phyloP scores from a whole-genome alignment of 768 basidiomycete genomes.

The Termitomyces sp. region DNA sequence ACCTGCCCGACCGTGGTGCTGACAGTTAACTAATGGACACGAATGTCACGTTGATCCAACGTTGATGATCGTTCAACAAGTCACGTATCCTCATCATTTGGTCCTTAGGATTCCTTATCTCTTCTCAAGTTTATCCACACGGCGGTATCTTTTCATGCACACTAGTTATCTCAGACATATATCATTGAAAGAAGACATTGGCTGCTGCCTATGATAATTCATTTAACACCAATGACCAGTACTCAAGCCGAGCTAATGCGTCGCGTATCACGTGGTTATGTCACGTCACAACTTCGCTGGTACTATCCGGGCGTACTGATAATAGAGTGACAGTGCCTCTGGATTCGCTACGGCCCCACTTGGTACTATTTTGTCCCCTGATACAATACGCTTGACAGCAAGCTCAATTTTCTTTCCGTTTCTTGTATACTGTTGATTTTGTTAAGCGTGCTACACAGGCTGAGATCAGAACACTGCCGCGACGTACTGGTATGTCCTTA shows the following conservation, averaged over 20 bases:
- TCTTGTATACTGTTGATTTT: slow-evolving; percentile 53
- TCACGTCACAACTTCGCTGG: slow-evolving; percentile 6
- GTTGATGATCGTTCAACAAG: too few species aligned
- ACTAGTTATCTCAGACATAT: not conserved
- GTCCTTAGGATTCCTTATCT: not conserved
- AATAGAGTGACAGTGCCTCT: slow-evolving; percentile 56
- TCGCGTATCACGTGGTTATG: slow-evolving; percentile 5
- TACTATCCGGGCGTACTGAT: slow-evolving; percentile 16
- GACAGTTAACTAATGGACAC: not conserved
- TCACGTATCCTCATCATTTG: slow-evolving; percentile 4
- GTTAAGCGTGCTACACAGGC: not conserved
- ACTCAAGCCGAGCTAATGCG: not conserved
- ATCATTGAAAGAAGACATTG: not conserved
- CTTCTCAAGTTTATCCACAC: not conserved
- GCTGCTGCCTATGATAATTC: not conserved
- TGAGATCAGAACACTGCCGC: slow-evolving; percentile 24
- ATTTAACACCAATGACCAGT: not conserved
- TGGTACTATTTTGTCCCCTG: slow-evolving; percentile 53
- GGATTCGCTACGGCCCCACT: slow-evolving; percentile 77
- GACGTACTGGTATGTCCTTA: slow-evolving; percentile 64
- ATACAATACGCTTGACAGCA: slow-evolving; percentile 70
- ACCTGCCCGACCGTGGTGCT: not conserved
- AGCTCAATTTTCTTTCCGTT: slow-evolving; percentile 78
- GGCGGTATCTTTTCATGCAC: not conserved
- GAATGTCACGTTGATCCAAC: slow-evolving; percentile 13